A percentile compares a stretch with the other conserved stretches of the same genome.
These are phyloP conservation scores for Lenzites betulinus DNA, from an alignment of 768 basidiomycete species.

Conservation along the genomic window DNA sequence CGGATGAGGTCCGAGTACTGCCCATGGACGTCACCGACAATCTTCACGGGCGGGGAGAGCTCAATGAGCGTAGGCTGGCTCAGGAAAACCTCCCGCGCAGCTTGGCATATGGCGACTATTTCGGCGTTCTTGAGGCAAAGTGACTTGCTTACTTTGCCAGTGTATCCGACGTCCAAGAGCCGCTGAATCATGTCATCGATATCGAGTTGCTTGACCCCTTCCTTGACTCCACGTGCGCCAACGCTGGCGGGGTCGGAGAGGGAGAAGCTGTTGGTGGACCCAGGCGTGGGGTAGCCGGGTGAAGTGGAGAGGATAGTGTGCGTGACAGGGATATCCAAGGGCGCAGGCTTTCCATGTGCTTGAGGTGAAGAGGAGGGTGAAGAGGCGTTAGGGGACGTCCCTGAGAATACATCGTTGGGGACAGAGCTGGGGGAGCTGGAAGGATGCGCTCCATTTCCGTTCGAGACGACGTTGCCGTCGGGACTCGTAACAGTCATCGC, in stretches of 20 bases:
- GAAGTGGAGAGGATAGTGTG: slow-evolving; percentile 81
- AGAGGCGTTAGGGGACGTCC: slow-evolving; percentile 32
- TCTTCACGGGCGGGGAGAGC: slow-evolving; percentile 97
- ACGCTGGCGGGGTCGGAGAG: slow-evolving; percentile 41
- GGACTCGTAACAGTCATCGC: slow-evolving; percentile 37
- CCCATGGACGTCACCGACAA: slow-evolving; percentile 98
- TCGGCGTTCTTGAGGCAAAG: slow-evolving; percentile 95
- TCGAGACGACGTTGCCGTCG: slow-evolving; percentile 38
- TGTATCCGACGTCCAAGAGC: slow-evolving; percentile 94
- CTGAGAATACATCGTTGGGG: slow-evolving; percentile 42
- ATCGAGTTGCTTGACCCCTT: slow-evolving; percentile 74
- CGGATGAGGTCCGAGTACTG: slow-evolving; percentile 99
- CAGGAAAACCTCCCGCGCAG: slow-evolving; percentile 95
- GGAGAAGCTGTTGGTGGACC: slow-evolving; percentile 42
- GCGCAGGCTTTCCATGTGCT: slow-evolving; percentile 43
- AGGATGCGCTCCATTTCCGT: slow-evolving; percentile 42
- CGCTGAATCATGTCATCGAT: slow-evolving; percentile 98
- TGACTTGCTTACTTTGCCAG: slow-evolving; percentile 96
- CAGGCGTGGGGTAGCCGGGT: slow-evolving; percentile 47
- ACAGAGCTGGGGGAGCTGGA: slow-evolving; percentile 32
- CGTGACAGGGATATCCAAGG: slow-evolving; percentile 78
- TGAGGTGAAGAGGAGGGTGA: slow-evolving; percentile 29
- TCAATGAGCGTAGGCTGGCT: slow-evolving; percentile 97
- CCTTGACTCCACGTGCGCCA: slow-evolving; percentile 56
- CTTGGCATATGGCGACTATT: slow-evolving; percentile 91